Evolutionary conservation across 2,329 filamentous ascomycete species (phyloP), one percentile per base, ranked within the genome.

Genomic region (Xylariaceae sp.): DNA sequence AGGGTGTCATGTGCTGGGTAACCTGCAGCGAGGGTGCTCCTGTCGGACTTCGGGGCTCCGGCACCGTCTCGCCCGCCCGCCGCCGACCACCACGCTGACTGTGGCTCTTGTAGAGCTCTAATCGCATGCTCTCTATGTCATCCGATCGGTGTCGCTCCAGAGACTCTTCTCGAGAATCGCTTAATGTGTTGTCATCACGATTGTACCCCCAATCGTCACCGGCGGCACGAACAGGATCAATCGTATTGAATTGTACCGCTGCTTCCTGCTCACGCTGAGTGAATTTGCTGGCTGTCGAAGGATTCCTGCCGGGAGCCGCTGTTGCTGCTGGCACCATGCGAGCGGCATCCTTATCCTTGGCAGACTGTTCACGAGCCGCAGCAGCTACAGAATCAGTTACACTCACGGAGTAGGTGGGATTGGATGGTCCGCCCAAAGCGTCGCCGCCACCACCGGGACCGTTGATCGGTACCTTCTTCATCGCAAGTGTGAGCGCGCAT

Each of bases 401-500:
- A 6, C 83, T 63, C 16, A 96, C 90, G 15, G 83, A 85, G 70
- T 93, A 95, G 4, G 80, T 71, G 1, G 90, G 90, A 64, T 94
- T 93, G 24, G 74, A 79, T 4, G 86, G 76, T 31, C 77, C 79
- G 43, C 81, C 81, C 2, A 83, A 67, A 29, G 73, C 51, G 42
- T 81, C 78, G 42, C 68, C 69, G 42, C 83, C 87, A 44, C 85
- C 89, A 31, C 85, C 89, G 42, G 91, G 91, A 16, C 72, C 81
- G 54, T 88, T 78, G 58, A 98, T 91, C 9, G 90, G 91, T 15
- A 98, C 76, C 67, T 85, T 89, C 66, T 89, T 87, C 44, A 96
- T 70, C 3, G 91, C 89, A 8, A 89, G 66, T 4, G 93, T 83
- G 44, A 98, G 72, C 1, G 93, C 93, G 60, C 90, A 95, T 82